Conservation (phyloP, 768 basidiomycete genomes). For the Gyrodon lividus region DNA sequence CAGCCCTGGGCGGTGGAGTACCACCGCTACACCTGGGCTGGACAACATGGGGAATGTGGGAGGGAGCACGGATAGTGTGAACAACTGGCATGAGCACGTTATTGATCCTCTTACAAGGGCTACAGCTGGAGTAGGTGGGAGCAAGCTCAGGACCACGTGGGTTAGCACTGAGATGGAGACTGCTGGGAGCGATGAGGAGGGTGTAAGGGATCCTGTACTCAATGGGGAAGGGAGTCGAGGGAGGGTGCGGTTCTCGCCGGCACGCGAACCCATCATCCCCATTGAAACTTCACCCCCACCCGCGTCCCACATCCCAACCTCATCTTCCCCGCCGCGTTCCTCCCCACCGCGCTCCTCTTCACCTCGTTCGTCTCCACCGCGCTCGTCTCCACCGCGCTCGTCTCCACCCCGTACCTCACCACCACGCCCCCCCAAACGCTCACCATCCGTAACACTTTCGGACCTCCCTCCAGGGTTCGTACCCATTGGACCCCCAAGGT, state of each 20-base stretch:
- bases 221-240: constrained; percentile 3
- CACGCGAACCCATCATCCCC: constrained; percentile 8
- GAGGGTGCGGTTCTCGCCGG: constrained; percentile 17
- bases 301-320: constrained; percentile 11
- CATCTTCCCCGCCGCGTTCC: constrained; percentile 12
- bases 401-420: constrained; percentile 15
- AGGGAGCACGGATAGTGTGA: constrained; percentile 21
- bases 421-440: too few species aligned
- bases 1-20: constrained; percentile 70
- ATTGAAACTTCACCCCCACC: constrained; percentile 13
- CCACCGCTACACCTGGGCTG: constrained; percentile 48
- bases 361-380: background rate
- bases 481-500: constrained; percentile 22
- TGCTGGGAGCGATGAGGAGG: constrained; percentile 27
- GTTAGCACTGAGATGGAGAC: constrained; percentile 47
- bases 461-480: constrained; percentile 30
- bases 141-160: constrained; percentile 30
- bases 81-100: constrained; percentile 29
- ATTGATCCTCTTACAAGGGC: constrained; percentile 30
- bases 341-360: constrained; percentile 18
- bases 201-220: constrained; percentile 17
- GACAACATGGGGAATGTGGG: constrained; percentile 14
- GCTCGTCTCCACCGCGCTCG: constrained; percentile 10
- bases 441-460: constrained; percentile 4
- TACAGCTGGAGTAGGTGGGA: constrained; percentile 19